Percentiles rank a stretch among this genome's conserved stretches.
Evolutionary conservation across 202 grass and related monocot species (phyloP).

Genomic region (Setaria viridis): DNA sequence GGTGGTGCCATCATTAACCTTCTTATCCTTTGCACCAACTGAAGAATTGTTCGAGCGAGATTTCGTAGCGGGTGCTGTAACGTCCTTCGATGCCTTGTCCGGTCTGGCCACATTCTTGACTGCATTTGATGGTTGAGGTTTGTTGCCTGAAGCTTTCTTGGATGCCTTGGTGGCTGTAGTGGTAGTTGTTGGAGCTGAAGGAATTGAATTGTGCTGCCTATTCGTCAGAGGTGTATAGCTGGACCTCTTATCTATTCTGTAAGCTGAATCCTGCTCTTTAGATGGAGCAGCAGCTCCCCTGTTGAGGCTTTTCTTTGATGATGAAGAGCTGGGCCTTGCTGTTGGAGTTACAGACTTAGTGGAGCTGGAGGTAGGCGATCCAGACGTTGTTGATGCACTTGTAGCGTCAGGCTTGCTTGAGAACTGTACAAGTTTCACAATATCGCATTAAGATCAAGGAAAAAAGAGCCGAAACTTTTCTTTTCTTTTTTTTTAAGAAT

Average conservation of each 20-base stretch:
- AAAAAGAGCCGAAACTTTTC: neutral
- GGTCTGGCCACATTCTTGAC: neutral
- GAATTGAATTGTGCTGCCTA: slow-evolving; percentile 39
- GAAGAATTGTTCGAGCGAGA: neutral
- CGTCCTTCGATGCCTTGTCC: slow-evolving; percentile 12
- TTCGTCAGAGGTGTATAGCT: slow-evolving; percentile 54
- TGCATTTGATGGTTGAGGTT: slow-evolving; percentile 25
- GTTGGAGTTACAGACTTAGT: slow-evolving; percentile 44
- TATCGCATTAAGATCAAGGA: neutral
- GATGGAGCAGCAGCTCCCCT: slow-evolving; percentile 22
- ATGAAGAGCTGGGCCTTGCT: slow-evolving; percentile 39
- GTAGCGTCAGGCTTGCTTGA: slow-evolving; percentile 36
- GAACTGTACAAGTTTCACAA: slow-evolving; percentile 45
- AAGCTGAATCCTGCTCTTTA: slow-evolving; percentile 31
- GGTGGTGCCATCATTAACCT: neutral
- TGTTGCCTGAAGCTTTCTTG: slow-evolving; percentile 43
- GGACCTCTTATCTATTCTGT: slow-evolving; percentile 53
- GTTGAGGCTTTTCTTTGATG: slow-evolving; percentile 36
- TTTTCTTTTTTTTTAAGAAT: neutral
- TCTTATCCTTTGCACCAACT: slow-evolving; percentile 34
- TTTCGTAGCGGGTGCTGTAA: neutral
- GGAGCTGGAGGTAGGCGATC: slow-evolving; percentile 51
- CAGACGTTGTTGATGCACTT: slow-evolving; percentile 28
- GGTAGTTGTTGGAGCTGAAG: neutral
- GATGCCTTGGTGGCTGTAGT: slow-evolving; percentile 25